Base-by-base conservation (phyloP, 768 basidiomycete genomes). In the Vararia minispora region DNA sequence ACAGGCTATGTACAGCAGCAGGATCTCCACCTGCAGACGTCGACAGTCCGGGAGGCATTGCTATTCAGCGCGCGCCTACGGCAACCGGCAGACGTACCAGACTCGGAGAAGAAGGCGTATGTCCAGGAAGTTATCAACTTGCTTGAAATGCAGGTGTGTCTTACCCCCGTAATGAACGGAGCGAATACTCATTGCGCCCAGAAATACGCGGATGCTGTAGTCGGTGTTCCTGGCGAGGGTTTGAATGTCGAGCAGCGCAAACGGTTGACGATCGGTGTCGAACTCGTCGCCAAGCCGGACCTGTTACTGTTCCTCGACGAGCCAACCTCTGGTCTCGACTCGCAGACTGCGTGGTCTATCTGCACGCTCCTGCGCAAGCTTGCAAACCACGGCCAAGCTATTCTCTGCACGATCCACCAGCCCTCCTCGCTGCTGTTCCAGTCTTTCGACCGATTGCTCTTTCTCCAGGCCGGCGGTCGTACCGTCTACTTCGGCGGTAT, bases 401-500 rank as follows among this genome's bases (percentile, higher is more conserved):
- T 91, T 49, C 69, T 92, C 11, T 90, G 87, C 59, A 92, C 85
- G 3, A 88, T 91, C 48, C 87, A 89, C 45, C 88, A 90, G 47
- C 88, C 88, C 3, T 87, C 85, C 3, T 76, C 85, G 3, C 67
- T 88, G 14, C 63, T 94, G 2, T 92, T 94, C 59, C 81, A 89
- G 57, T 78, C 77, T 50, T 92, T 95, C 48, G 90, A 82, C 47
- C 70, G 76, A 27, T 59, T 81, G 31, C 55, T 84, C 20, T 62
- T 82, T 8, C 62, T 81, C 12, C 77, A 89, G 50, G 64, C 66
- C 12, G 90, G 90, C 2, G 90, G 90, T 6, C 78, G 86, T 55
- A 90, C 87, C 0, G 85, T 91, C n/a, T 94, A 92, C 66, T 92
- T 87, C 52, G 90, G 89, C 29, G 81, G 85, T 44, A 86, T 92